phyloP scores from a whole-genome alignment of 345 rosid genomes.

The Brassica cretica region DNA sequence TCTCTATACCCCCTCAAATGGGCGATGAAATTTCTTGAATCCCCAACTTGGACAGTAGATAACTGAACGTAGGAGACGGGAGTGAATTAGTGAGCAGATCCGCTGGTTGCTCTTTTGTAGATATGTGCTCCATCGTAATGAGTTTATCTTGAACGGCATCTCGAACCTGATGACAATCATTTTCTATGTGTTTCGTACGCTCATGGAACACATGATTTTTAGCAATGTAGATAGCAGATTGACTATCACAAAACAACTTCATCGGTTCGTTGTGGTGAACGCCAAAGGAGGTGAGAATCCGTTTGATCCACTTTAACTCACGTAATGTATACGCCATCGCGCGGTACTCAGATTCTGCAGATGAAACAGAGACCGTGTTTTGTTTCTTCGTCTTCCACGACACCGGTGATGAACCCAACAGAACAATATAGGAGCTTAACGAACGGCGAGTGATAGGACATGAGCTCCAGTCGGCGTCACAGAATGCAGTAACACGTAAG shows the following conservation, averaged over 20 bases:
- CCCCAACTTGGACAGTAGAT: neutral
- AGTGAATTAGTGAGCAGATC: neutral
- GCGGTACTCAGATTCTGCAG: neutral
- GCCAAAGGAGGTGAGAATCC: neutral
- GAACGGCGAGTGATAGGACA: neutral
- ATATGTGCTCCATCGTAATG: neutral
- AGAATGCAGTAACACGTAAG: neutral
- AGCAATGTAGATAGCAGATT: neutral
- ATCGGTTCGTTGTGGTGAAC: neutral
- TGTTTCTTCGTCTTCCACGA: neutral
- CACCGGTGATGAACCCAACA: neutral
- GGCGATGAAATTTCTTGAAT: neutral
- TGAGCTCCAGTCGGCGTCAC: neutral
- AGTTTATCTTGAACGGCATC: neutral
- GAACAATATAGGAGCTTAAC: neutral
- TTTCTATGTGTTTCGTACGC: neutral
- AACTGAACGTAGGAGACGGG: neutral
- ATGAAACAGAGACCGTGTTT: neutral
- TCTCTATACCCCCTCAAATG: neutral
- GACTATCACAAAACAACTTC: neutral
- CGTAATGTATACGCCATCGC: neutral
- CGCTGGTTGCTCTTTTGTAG: neutral
- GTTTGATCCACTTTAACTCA: neutral
- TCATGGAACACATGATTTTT: neutral
- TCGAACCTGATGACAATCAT: neutral